phyloP scores from a whole-genome alignment of 179 eudicot species.

The Gypsophila paniculata region DNA sequence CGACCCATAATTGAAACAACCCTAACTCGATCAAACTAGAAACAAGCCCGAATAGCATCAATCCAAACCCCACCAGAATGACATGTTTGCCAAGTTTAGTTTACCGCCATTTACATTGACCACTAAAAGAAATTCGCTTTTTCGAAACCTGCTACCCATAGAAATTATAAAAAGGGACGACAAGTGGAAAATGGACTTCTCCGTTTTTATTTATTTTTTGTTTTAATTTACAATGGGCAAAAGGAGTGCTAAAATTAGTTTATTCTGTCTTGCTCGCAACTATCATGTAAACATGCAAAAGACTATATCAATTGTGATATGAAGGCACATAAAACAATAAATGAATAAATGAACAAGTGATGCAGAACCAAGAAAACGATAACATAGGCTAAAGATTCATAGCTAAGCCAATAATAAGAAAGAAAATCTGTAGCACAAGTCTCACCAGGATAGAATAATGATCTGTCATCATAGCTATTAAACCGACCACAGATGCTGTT shows the following conservation, averaged over 20 bases:
- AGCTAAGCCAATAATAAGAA: not conserved
- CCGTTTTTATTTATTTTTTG: not conserved
- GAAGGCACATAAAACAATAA: not conserved
- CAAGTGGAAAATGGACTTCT: not conserved
- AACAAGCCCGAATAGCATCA: not conserved
- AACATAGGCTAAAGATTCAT: not conserved
- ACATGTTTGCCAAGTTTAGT: not conserved
- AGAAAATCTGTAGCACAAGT: constrained; percentile 6
- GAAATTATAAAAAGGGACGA: not conserved
- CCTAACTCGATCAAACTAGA: not conserved
- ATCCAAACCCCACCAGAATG: not conserved
- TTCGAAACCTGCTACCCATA: not conserved
- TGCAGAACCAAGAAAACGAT: not conserved
- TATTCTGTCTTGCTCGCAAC: not conserved
- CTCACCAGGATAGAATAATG: constrained; percentile 89
- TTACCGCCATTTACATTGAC: not conserved
- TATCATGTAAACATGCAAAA: not conserved
- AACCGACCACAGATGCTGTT: constrained; percentile 94
- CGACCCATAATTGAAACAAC: too few species aligned
- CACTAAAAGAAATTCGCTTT: not conserved
- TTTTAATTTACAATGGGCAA: not conserved
- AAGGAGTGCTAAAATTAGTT: not conserved
- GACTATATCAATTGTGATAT: not conserved
- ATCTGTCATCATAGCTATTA: constrained; percentile 99
- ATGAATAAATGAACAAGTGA: constrained; percentile 3